Base-by-base conservation (phyloP, 1,139 yeast species). In the Hansenula anomala region DNA sequence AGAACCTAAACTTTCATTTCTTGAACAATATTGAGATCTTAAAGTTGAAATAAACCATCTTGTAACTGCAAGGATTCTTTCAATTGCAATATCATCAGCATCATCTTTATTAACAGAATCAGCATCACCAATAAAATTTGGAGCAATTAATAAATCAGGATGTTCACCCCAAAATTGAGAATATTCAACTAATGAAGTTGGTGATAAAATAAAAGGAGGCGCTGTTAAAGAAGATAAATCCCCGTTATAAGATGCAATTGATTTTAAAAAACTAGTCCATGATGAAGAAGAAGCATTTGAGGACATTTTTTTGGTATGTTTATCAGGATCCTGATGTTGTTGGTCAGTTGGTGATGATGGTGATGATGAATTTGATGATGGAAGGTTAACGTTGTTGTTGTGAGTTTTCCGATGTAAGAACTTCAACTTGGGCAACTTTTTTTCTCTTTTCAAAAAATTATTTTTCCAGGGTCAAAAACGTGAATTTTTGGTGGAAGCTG, bases 191-290 rank as follows among this genome's bases (percentile, higher is more conserved):
- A 88, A 71, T 4, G 97, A 90, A 8, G 86, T 83, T 20, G 96
- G 90, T 10, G 96, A 87, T 46, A 92, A 71, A 52, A 92, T 92
- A 64, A 92, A 92, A n/a, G 98, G 97, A 22, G 98, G 98, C 3
- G 98, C 98, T 2, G 98, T 89, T 56, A 92, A 68, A 2, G 96
- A 81, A 15, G 96, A 86, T 50, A 92, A 69, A 60, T 92, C 98
- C 30, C 98, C 98, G 52, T 90, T 89, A 64, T 87, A 92, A 13
- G 95, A 79, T 30, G 97, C 95, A 54, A 92, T 79, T 39, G 96
- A 87, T 65, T 88, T 87, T 52, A 92, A 72, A 61, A 92, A 90
- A 18, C 90, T 78, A 17, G 94, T 80, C 96, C 96, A 88, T 13
- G 85, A 70, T 22, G 47, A 18, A 17, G 35, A 30, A 6, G 34